Percentiles rank a stretch among this genome's conserved stretches.
Conservation (phyloP, 2,329 filamentous ascomycete species). For the Incumbomyces delicatus region DNA sequence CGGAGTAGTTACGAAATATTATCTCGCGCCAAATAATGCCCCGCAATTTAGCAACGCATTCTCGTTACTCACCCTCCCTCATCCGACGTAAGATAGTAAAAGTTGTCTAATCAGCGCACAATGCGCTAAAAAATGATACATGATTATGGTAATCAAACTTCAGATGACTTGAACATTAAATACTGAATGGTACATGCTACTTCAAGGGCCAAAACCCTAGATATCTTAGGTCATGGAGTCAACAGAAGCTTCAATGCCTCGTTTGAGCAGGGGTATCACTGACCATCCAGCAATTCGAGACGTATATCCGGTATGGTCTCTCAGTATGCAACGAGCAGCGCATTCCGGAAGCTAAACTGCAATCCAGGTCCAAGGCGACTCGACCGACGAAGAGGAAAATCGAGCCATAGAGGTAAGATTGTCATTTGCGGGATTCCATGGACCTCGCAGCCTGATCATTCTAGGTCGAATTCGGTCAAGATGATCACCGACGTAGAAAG, state of each 20-base stretch:
- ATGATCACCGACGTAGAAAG: slow-evolving; percentile 46
- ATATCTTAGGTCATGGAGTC: too few species aligned
- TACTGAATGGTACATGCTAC: too few species aligned
- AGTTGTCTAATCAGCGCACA: too few species aligned
- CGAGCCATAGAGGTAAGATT: slow-evolving; percentile 8
- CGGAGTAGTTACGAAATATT: too few species aligned
- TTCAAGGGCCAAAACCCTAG: too few species aligned
- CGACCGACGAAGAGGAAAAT: slow-evolving; percentile 26
- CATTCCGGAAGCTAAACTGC: slow-evolving; percentile 2
- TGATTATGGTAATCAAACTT: too few species aligned
- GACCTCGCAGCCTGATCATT: not conserved
- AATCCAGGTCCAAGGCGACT: slow-evolving; percentile 24
- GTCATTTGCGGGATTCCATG: not conserved
- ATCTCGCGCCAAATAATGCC: too few species aligned
- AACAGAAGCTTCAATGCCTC: slow-evolving; percentile 8
- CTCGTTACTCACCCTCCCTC: too few species aligned
- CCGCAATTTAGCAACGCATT: too few species aligned
- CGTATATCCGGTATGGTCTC: not conserved
- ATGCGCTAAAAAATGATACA: too few species aligned
- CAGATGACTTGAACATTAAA: too few species aligned
- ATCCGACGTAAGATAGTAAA: too few species aligned
- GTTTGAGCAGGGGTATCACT: slow-evolving; percentile 16
- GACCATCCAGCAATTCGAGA: slow-evolving; percentile 9
- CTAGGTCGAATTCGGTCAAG: slow-evolving; percentile 49
- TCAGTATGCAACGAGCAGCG: not conserved